Percentiles rank a stretch among this genome's conserved stretches.
Evolutionary conservation across 2,329 filamentous ascomycete species (phyloP).

Genomic region (Botryotinia calthae): DNA sequence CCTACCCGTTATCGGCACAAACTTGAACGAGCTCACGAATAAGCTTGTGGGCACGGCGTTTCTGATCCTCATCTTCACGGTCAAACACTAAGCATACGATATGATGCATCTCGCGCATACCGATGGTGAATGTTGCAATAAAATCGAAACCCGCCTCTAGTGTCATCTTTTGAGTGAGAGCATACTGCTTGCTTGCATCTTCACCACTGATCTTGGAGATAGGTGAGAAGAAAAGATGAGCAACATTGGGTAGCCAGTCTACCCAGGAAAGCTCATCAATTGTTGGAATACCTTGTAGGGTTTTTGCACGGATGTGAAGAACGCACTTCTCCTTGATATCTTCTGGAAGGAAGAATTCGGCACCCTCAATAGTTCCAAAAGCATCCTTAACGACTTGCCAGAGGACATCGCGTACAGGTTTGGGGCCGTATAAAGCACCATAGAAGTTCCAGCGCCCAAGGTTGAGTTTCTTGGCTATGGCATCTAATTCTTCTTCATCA

Average conservation of each 20-base stretch:
- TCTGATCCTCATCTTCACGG: conserved; percentile 42
- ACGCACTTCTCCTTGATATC: conserved; percentile 34
- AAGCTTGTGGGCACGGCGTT: conserved; percentile 41
- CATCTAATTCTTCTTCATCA: conserved; percentile 43
- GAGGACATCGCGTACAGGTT: conserved; percentile 37
- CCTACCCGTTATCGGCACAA: conserved; percentile 44
- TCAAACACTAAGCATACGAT: conserved; percentile 56
- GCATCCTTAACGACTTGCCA: conserved; percentile 36
- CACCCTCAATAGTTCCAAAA: conserved; percentile 37
- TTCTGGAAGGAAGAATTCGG: conserved; percentile 37
- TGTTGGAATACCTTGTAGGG: conserved; percentile 34
- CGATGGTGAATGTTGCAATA: conserved; percentile 50
- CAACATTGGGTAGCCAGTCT: conserved; percentile 53
- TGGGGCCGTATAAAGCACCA: conserved; percentile 43
- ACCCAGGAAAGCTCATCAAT: conserved; percentile 43
- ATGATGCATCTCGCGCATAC: conserved; percentile 53
- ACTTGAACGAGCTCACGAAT: conserved; percentile 44
- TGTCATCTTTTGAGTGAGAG: conserved; percentile 42
- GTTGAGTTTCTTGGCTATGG: conserved; percentile 43
- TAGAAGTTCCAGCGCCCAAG: conserved; percentile 50
- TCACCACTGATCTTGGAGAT: conserved; percentile 49
- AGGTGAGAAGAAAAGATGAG: conserved; percentile 52
- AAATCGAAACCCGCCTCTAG: conserved; percentile 50
- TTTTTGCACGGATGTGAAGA: conserved; percentile 37
- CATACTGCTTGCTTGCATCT: conserved; percentile 47